Percentiles rank a stretch among this genome's conserved stretches.
Conservation (phyloP, 2,329 filamentous ascomycete genomes). For the Cytospora piceae region DNA sequence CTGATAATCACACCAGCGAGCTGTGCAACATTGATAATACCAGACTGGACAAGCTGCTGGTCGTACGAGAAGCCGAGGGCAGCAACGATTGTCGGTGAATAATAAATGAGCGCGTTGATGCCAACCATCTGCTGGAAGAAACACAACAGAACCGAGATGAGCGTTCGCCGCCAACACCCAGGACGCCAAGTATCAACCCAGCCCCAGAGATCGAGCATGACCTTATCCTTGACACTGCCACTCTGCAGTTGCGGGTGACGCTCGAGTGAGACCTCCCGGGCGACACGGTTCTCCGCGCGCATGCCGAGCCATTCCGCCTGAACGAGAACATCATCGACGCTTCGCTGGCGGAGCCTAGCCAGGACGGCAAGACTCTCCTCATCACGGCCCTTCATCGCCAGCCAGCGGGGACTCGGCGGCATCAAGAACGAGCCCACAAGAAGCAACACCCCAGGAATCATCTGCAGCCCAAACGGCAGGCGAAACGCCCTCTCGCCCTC, state of each 20-base stretch:
- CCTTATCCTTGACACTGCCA: conserved; percentile 29
- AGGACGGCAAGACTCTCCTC: conserved; percentile 53
- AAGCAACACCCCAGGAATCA: conserved; percentile 35
- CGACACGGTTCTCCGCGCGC: conserved; percentile 51
- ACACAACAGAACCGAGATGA: conserved; percentile 56
- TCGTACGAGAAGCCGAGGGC: conserved; percentile 48
- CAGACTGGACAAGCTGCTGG: conserved; percentile 52
- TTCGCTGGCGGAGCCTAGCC: conserved; percentile 52
- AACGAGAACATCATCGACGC: conserved; percentile 46
- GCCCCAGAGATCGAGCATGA: conserved; percentile 42
- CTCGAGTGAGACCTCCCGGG: conserved; percentile 45
- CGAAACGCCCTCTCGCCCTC: conserved; percentile 38
- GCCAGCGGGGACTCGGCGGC: conserved; percentile 60
- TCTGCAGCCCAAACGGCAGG: conserved; percentile 51
- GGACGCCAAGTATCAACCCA: conserved; percentile 49
- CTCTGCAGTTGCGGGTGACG: conserved; percentile 41
- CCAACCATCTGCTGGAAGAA: conserved; percentile 62
- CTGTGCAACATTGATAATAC: conserved; percentile 50
- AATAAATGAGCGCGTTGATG: conserved; percentile 55
- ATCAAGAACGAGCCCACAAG: conserved; percentile 47
- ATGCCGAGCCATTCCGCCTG: conserved; percentile 55
- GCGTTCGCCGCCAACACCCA: conserved; percentile 50
- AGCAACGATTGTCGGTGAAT: conserved; percentile 50
- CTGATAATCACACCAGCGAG: conserved; percentile 50
- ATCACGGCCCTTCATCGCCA: conserved; percentile 51